phyloP scores from a whole-genome alignment of 2,329 filamentous ascomycete genomes.

The Fusarium anthophilum region DNA sequence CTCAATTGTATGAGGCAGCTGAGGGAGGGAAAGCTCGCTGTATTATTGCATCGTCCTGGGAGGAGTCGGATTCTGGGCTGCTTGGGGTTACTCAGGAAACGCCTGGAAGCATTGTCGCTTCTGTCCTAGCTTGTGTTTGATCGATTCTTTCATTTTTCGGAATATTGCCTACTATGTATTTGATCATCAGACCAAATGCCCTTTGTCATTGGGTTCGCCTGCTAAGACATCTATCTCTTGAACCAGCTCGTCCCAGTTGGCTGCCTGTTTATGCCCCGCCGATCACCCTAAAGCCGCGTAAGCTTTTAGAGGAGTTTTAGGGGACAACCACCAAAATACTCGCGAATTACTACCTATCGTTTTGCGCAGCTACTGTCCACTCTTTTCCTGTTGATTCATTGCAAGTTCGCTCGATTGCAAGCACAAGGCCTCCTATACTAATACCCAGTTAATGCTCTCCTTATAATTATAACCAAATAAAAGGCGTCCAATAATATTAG shows the following conservation, averaged over 20 bases:
- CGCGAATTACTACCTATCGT: neutral
- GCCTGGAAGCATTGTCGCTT: neutral
- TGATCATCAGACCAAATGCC: neutral
- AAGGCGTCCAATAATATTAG: too few species aligned
- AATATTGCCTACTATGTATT: neutral
- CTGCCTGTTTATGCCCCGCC: neutral
- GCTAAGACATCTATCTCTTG: neutral
- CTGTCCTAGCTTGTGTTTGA: neutral
- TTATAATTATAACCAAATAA: neutral
- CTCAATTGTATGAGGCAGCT: slow-evolving; percentile 9
- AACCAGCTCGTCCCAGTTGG: neutral
- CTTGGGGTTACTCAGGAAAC: neutral
- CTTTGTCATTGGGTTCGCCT: neutral
- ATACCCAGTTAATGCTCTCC: neutral
- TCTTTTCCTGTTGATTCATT: neutral
- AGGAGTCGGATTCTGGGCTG: slow-evolving; percentile 19
- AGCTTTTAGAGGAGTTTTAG: neutral
- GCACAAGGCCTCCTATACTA: neutral
- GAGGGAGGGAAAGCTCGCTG: neutral
- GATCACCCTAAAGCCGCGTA: neutral
- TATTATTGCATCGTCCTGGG: slow-evolving; percentile 11
- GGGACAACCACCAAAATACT: neutral
- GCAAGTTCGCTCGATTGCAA: neutral
- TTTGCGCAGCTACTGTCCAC: neutral
- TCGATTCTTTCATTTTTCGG: too few species aligned